Conservation (phyloP, 805 yeast genomes). For the Yamadazyma paraphyllophila region DNA sequence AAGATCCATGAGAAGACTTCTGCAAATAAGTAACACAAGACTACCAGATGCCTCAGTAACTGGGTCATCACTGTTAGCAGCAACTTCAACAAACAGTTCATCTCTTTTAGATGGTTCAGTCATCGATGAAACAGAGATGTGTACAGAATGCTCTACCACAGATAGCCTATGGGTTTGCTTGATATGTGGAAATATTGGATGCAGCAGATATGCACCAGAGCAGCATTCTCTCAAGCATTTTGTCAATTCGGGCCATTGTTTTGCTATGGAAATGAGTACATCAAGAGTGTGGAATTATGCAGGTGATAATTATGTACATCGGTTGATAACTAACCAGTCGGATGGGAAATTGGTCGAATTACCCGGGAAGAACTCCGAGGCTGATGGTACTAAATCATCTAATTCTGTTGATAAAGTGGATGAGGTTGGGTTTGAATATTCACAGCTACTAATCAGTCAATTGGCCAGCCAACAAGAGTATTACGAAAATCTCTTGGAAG, state of each 20-base stretch:
- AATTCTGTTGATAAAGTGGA: constrained; percentile 40
- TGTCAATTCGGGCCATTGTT: constrained; percentile 75
- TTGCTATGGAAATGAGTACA: constrained; percentile 81
- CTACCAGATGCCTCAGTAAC: constrained; percentile 13
- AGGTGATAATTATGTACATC: constrained; percentile 85
- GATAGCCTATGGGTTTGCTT: constrained; percentile 84
- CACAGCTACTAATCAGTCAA: constrained; percentile 74
- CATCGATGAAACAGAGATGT: constrained; percentile 24
- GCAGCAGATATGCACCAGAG: constrained; percentile 76
- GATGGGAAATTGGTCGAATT: constrained; percentile 91
- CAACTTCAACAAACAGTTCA: not conserved
- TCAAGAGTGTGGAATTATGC: constrained; percentile 96
- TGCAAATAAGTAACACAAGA: constrained; percentile 13
- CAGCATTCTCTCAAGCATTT: constrained; percentile 87
- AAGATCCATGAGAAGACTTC: constrained; percentile 32
- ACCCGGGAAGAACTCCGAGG: constrained; percentile 30
- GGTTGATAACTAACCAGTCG: constrained; percentile 76
- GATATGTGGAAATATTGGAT: constrained; percentile 88
- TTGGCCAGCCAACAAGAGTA: constrained; percentile 83
- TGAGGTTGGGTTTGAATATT: constrained; percentile 72
- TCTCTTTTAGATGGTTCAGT: constrained; percentile 4
- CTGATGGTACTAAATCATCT: constrained; percentile 1
- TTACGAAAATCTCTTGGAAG: constrained; percentile 52
- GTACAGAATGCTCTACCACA: constrained; percentile 56
- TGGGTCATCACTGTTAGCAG: not conserved